These are phyloP conservation scores for Cercospora sp. DNA, from an alignment of 2,329 filamentous ascomycete genomes.

Conservation along the genomic window DNA sequence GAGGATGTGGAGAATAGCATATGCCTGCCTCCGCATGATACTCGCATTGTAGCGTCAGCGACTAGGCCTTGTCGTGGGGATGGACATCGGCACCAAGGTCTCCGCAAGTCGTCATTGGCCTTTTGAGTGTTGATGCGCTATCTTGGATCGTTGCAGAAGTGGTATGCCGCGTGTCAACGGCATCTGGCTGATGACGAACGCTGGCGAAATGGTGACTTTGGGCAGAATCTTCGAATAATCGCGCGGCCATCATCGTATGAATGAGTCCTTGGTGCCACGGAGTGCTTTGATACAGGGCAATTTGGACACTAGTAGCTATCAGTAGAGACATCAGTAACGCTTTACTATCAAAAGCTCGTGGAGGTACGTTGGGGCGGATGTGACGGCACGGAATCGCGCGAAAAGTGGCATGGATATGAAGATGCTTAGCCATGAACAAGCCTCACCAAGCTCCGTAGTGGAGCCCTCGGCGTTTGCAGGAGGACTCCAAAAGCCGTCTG, in stretches of 20 bases:
- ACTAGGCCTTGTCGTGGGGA: neutral
- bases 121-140: neutral
- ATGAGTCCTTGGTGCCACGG: neutral
- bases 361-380: neutral
- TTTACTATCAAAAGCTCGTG: neutral
- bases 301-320: neutral
- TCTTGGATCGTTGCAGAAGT: neutral
- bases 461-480: neutral
- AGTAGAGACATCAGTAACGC: neutral
- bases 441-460: neutral
- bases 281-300: neutral
- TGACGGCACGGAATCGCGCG: neutral
- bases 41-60: neutral
- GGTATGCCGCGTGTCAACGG: neutral
- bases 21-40: neutral
- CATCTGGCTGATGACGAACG: neutral
- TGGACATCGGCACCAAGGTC: neutral
- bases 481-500: neutral
- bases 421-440: neutral
- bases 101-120: neutral
- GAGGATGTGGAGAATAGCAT: neutral
- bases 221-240: neutral
- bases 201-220: neutral
- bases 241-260: neutral
- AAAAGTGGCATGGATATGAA: neutral